Percentiles rank a stretch among this genome's conserved stretches.
Conservation (phyloP, 192 early-diverging fungal genomes). For the Backusella australiensis region DNA sequence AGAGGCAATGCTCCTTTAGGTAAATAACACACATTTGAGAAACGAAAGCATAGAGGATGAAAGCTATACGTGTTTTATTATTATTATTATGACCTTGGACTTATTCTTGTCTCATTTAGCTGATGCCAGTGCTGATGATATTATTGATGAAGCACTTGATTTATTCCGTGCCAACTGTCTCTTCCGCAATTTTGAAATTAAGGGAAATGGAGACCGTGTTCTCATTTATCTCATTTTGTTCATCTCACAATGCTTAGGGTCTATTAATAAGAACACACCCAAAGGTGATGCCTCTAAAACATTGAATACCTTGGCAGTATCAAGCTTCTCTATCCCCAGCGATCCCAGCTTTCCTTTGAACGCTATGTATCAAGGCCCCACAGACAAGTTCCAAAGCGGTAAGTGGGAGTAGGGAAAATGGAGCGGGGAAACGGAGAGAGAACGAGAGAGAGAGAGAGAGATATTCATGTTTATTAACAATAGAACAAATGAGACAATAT, state of each 20-base stretch:
- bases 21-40: conserved; percentile 5
- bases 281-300: conserved; percentile 74
- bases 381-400: conserved; percentile 74
- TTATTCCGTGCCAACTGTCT: conserved; percentile 96
- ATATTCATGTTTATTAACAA: background rate
- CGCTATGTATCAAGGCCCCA: conserved; percentile 75
- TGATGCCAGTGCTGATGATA: conserved; percentile 69
- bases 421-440: background rate
- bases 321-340: conserved; percentile 90
- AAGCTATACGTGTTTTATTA: background rate
- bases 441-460: background rate
- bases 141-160: conserved; percentile 92
- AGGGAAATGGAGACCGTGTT: conserved; percentile 88
- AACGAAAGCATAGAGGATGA: background rate
- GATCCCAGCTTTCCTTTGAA: conserved; percentile 94
- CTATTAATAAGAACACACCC: conserved; percentile 51
- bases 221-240: conserved; percentile 94
- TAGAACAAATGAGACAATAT: conserved; percentile 85
- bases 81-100: background rate
- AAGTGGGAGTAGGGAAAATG: background rate
- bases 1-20: conserved; percentile 77
- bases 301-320: conserved; percentile 83
- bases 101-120: conserved; percentile 32
- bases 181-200: conserved; percentile 99
- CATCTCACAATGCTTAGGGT: conserved; percentile 80